Evolutionary conservation across 441 rosid species (phyloP), one percentile per base, ranked within the genome.

Genomic region (Lepidium campestre): DNA sequence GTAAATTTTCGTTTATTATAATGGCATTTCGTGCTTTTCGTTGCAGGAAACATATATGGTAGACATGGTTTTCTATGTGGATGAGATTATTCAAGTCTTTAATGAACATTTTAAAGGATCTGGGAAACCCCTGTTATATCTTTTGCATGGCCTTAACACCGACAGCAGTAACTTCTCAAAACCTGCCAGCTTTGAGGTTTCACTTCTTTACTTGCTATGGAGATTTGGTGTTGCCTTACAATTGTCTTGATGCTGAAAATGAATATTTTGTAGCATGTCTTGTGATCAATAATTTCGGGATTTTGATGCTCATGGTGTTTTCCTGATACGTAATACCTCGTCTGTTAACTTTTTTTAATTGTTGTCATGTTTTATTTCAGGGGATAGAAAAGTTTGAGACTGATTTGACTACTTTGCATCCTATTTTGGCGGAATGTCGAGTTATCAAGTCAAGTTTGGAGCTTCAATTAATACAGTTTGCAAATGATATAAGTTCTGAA

Each of bases 401-500:
- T 20, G 96, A 93, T 71, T 65, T 87, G 83, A 80, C 75, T 37
- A 83, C 79, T 31, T 74, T 90, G 74, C 98, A 90, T 80, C 94
- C 96, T 79, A 74, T 90, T 72, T 75, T 90, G 92, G 83, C 94
- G 50, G 98, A 93, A 76, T 93, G 97, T 70, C 96, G 96, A 53
- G 98, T 90, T 61, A 19, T 81, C 56, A 93, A 90, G 83, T 87
- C 96, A 55, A 79, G 78, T 55, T 60, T 84, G 72, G 98, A 93
- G 86, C 93, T 93, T 79, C 82, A 85, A 46, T 68, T 90, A 64
- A 77, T 93, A 78, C 93, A 93, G 71, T 90, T 90, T 88, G 98
- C 97, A 54, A 90, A 90, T 80, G 90, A 84, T 70, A 90, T 93
- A 75, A 90, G 98, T 78, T 93, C 98, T 37, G 98, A 93, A 80